Evolutionary conservation across 106 monocot species (phyloP).

Genomic region (Platanthera guangdongensis): DNA sequence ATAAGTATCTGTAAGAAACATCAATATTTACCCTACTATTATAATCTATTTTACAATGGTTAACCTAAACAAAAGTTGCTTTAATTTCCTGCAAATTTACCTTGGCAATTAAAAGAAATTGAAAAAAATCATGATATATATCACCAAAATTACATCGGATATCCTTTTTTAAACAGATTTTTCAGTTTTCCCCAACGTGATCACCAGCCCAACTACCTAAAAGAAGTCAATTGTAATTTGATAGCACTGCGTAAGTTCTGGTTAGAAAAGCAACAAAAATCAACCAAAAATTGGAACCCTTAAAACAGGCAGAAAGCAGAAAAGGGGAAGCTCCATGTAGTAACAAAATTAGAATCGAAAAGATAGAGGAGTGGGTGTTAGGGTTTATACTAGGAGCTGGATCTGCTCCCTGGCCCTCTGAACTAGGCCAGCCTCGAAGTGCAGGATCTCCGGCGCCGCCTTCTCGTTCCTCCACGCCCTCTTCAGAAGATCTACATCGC

Average conservation of each 20-base stretch:
- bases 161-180: not conserved
- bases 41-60: not conserved
- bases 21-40: not conserved
- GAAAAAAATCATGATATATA: not conserved
- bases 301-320: not conserved
- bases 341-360: not conserved
- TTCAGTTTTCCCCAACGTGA: not conserved
- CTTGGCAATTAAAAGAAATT: not conserved
- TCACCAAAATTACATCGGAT: not conserved
- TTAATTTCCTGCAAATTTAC: not conserved
- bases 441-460: conserved; percentile 80
- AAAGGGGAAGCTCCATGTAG: not conserved
- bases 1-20: too few relatives aligned
- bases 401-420: conserved; percentile 71
- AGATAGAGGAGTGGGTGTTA: not conserved
- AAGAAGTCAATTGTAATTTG: not conserved
- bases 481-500: conserved; percentile 84
- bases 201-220: not conserved
- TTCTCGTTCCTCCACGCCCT: conserved; percentile 93
- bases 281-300: not conserved
- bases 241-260: not conserved
- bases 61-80: not conserved
- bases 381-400: conserved; percentile 42
- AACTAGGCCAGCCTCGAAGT: conserved; percentile 49
- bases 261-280: not conserved